Conservation (phyloP, 345 rosid species). For the Dovyalis caffra region DNA sequence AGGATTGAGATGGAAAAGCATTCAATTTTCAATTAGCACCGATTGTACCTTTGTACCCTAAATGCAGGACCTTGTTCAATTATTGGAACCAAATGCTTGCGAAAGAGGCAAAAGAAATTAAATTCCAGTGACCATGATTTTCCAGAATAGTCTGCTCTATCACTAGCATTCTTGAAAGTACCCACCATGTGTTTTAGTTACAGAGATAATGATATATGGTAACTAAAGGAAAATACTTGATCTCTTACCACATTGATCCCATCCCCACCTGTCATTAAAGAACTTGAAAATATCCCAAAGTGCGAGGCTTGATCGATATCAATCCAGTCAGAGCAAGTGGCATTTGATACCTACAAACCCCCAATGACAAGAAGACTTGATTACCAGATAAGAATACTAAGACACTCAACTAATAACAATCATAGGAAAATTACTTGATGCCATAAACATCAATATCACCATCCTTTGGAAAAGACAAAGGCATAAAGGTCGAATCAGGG, state of each 20-base stretch:
- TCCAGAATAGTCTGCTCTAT: background rate
- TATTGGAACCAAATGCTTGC: background rate
- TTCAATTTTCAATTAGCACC: background rate
- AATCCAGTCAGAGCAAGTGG: conserved; percentile 85
- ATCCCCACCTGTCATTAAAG: conserved; percentile 63
- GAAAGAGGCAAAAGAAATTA: background rate
- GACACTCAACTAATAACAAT: background rate
- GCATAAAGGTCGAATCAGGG: background rate
- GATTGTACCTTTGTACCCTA: background rate
- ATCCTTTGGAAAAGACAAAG: background rate
- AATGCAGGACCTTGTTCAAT: background rate
- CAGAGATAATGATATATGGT: background rate
- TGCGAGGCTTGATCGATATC: conserved; percentile 71
- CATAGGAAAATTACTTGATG: background rate
- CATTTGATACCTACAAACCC: conserved; percentile 80
- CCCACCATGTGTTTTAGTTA: background rate
- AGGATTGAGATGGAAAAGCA: background rate
- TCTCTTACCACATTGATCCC: conserved; percentile 73
- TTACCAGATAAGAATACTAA: background rate
- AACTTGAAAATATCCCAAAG: conserved; percentile 85
- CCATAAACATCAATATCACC: background rate
- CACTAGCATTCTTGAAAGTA: background rate
- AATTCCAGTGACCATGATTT: background rate
- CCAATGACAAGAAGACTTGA: conserved; percentile 1
- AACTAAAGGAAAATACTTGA: background rate